Evolutionary conservation across 2,329 filamentous ascomycete genomes (phyloP).

Genomic region (Bisporella sp.): DNA sequence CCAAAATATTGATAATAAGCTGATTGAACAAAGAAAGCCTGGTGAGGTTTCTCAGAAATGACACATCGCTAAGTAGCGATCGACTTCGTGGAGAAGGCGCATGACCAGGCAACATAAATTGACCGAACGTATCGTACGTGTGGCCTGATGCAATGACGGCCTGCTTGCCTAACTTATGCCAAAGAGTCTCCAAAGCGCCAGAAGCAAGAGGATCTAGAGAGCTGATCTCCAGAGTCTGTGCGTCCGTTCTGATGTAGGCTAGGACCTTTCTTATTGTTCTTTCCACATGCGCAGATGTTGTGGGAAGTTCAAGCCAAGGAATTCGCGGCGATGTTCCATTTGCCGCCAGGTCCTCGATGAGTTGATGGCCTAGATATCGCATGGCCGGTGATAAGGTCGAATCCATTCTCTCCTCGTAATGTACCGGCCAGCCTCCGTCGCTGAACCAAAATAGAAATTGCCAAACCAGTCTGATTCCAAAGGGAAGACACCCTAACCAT

Average conservation of each 20-base stretch:
- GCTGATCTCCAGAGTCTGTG: constrained; percentile 21
- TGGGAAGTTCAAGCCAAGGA: constrained; percentile 24
- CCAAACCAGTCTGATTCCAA: constrained; percentile 88
- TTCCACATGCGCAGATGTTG: constrained; percentile 32
- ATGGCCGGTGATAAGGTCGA: constrained; percentile 11
- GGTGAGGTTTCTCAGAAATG: constrained; percentile 55
- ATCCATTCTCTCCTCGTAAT: constrained; percentile 6
- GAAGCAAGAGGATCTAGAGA: constrained; percentile 19
- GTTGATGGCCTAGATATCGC: constrained; percentile 18
- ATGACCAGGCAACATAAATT: too few relatives aligned
- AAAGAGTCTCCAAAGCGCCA: constrained; percentile 22
- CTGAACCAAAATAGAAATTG: constrained; percentile 78
- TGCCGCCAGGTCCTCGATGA: constrained; percentile 16
- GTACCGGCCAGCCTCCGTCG: constrained; percentile 26
- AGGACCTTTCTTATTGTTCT: constrained; percentile 31
- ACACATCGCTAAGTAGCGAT: constrained; percentile 50
- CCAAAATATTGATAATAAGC: constrained; percentile 72
- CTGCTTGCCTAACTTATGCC: constrained; percentile 13
- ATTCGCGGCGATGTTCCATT: constrained; percentile 25
- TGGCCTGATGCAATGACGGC: neutral
- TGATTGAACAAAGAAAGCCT: constrained; percentile 67
- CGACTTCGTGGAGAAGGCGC: constrained; percentile 10
- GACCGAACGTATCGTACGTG: constrained; percentile 6
- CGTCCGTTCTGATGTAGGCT: constrained; percentile 18
- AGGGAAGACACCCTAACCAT: constrained; percentile 85